These are phyloP conservation scores for Cydonia oblonga DNA, from an alignment of 331 rosid species.

Conservation along the genomic window DNA sequence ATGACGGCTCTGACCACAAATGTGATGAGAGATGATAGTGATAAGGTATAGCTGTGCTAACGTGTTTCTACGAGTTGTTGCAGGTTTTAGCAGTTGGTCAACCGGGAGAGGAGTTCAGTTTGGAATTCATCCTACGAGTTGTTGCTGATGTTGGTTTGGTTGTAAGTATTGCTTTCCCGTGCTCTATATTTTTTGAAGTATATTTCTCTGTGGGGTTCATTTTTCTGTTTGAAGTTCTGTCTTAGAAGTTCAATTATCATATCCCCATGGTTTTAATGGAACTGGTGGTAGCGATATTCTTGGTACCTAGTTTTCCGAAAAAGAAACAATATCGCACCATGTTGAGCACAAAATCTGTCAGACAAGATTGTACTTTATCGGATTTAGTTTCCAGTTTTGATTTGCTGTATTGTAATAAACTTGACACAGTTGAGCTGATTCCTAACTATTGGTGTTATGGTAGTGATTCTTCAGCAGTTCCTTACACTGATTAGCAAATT, in stretches of 20 bases:
- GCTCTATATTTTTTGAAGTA: neutral
- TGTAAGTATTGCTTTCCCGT: constrained; percentile 24
- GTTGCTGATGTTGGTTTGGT: constrained; percentile 92
- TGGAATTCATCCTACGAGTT: constrained; percentile 86
- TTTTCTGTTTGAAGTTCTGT: neutral
- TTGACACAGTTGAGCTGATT: constrained; percentile 6
- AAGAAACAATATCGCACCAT: neutral
- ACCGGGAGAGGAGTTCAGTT: constrained; percentile 86
- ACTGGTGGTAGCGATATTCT: neutral
- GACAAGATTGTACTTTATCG: no score
- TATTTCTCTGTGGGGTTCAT: neutral
- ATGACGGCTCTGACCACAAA: constrained; percentile 63
- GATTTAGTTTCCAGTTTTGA: no score
- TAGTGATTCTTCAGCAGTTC: neutral
- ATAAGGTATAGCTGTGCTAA: constrained; percentile 41
- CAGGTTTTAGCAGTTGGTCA: constrained; percentile 80
- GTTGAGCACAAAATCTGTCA: neutral
- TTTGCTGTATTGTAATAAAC: no score
- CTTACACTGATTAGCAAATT: neutral
- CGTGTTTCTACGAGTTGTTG: neutral
- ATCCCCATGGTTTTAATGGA: neutral
- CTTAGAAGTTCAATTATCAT: neutral
- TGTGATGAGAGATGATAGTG: constrained; percentile 85
- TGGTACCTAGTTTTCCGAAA: neutral
- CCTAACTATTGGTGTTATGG: neutral